Evolutionary conservation across 805 yeast genomes (phyloP).

Genomic region (Suhomyces sp.): DNA sequence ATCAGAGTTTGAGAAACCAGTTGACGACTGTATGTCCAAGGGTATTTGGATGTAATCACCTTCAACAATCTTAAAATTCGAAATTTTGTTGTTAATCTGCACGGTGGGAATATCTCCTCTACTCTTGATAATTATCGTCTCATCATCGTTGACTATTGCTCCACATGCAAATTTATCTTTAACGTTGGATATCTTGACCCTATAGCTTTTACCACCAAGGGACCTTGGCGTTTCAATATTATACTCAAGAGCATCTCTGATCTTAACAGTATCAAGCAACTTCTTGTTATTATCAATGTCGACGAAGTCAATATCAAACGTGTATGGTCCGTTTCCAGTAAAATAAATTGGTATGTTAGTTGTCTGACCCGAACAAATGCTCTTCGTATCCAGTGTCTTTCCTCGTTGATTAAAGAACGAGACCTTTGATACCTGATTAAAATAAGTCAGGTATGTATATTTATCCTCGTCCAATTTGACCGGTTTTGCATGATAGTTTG

Average conservation of each 20-base stretch:
- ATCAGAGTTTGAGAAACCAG: constrained; percentile 30
- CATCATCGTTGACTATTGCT: constrained; percentile 65
- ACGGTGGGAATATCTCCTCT: constrained; percentile 65
- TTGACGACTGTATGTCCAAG: constrained; percentile 32
- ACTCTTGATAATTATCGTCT: constrained; percentile 55
- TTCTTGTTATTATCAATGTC: constrained; percentile 35
- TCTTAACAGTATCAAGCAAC: constrained; percentile 25
- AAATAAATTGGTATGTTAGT: constrained; percentile 53
- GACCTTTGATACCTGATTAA: constrained; percentile 63
- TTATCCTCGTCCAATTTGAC: constrained; percentile 33
- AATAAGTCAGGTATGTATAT: constrained; percentile 63
- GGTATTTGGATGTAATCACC: constrained; percentile 65
- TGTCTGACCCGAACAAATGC: constrained; percentile 31
- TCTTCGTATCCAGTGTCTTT: constrained; percentile 16
- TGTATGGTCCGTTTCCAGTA: constrained; percentile 80
- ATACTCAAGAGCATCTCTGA: constrained; percentile 33
- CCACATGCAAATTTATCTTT: constrained; percentile 77
- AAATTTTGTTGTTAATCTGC: constrained; percentile 13
- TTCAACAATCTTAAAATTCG: constrained; percentile 47
- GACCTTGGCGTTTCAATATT: constrained; percentile 56
- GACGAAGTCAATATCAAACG: constrained; percentile 64
- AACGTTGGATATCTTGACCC: constrained; percentile 60
- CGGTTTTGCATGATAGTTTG: constrained; percentile 51
- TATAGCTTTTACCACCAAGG: constrained; percentile 69
- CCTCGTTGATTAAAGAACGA: constrained; percentile 25